Conservation (phyloP, 2,329 filamentous ascomycete genomes). For the Pseudocercospora eumusae region DNA sequence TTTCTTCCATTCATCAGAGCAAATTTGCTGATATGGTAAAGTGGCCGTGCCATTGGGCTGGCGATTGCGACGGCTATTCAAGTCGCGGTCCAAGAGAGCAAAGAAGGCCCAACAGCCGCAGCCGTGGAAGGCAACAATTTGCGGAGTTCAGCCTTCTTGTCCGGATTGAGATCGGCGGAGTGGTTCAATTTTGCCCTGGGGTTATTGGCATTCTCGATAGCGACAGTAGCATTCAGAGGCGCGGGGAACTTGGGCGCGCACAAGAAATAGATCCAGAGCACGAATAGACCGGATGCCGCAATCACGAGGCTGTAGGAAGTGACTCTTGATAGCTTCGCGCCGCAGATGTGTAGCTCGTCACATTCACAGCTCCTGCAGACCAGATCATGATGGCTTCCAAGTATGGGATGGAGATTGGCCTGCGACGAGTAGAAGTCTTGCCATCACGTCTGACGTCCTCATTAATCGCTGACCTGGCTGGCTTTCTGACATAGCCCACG, state of each 20-base stretch:
- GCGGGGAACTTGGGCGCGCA: slow-evolving; percentile 34
- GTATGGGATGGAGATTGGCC: slow-evolving; percentile 28
- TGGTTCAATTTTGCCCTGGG: slow-evolving; percentile 47
- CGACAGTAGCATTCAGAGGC: slow-evolving; percentile 38
- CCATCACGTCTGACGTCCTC: slow-evolving; percentile 60
- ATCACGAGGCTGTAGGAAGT: slow-evolving; percentile 3
- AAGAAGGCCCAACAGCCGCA: slow-evolving; percentile 39
- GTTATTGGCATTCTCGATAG: slow-evolving; percentile 39
- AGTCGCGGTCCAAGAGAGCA: slow-evolving; percentile 54
- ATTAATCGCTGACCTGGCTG: slow-evolving; percentile 56
- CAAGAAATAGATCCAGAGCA: slow-evolving; percentile 22
- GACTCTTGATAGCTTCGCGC: slow-evolving; percentile 40
- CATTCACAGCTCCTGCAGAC: slow-evolving; percentile 70
- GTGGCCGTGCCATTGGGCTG: slow-evolving; percentile 64
- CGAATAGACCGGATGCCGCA: background rate
- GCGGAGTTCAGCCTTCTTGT: slow-evolving; percentile 39
- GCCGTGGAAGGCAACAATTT: slow-evolving; percentile 33
- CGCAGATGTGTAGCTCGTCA: slow-evolving; percentile 69
- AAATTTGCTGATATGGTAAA: background rate
- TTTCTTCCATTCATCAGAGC: background rate
- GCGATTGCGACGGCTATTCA: slow-evolving; percentile 67
- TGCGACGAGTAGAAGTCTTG: background rate
- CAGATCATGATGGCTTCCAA: slow-evolving; percentile 79
- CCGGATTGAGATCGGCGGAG: slow-evolving; percentile 43
- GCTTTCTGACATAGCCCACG: slow-evolving; percentile 66